Evolutionary conservation across 2,329 filamentous ascomycete genomes (phyloP), one percentile per base, ranked within the genome.

Genomic region (Alternaria novae-zelandiae): DNA sequence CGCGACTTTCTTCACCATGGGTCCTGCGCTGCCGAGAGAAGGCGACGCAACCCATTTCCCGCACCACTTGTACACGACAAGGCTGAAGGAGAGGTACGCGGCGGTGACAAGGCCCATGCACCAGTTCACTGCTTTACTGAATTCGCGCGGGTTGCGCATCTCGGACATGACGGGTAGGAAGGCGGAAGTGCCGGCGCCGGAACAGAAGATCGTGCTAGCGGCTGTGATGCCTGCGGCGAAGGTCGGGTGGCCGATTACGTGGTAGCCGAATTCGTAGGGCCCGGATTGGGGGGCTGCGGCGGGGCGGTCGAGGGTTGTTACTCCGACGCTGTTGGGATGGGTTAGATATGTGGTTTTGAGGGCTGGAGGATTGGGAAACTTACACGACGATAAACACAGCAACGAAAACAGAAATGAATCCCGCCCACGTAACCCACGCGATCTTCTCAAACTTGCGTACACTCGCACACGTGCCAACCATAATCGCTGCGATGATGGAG

Each of bases 91-190:
- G 11, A 89, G 80, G 70, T 90, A 90, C 0, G 85, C 84, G 0
- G 84, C 83, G 0, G 84, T 86, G 5, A 89, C 87, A 49, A 90
- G 75, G 9, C 78, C 81, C 87, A 89, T 88, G 75, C 86, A 88
- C 13, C 85, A 76, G 70, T 85, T 89, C 0, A 90, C 81, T 0
- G 88, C 85, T 74, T 89, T 89, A 63, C 83, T 83, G 75, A 86
- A 90, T 67, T 89, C 86, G 20, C 81, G 81, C 0, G 88, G 88
- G 28, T 83, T 82, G 26, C 64, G 82, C 88, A 91, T 91, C 78
- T 91, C 89, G 0, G 85, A 86, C 57, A 90, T 90, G 61, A 91
- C 86, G 5, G 88, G 87, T 2, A 90, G 78, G 70, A 90, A 90
- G 2, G 87, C 86, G 0, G 84, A 86, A 0, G 87, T 89, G 17